A percentile compares a stretch with the other conserved stretches of the same genome.
Conservation (phyloP, 2,329 filamentous ascomycete species). For the Bertia moriformis region DNA sequence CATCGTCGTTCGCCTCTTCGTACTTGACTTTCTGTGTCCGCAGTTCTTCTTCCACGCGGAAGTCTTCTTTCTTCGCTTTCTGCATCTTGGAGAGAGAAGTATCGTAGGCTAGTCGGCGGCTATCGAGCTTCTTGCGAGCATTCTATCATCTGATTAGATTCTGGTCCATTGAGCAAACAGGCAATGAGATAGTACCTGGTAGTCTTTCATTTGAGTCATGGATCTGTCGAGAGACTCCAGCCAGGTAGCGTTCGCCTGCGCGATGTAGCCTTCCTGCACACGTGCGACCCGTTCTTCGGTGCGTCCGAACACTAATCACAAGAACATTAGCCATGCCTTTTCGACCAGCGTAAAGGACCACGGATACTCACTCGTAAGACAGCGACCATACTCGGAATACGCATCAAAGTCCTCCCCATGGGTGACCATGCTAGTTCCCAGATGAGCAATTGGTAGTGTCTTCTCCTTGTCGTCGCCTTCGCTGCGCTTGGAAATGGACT, state of each 20-base stretch:
- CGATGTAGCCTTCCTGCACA: slow-evolving; percentile 70
- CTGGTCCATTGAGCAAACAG: background rate
- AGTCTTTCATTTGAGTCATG: slow-evolving; percentile 91
- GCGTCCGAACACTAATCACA: slow-evolving; percentile 51
- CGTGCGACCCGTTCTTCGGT: slow-evolving; percentile 79
- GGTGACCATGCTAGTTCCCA: slow-evolving; percentile 72
- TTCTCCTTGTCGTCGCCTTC: slow-evolving; percentile 84
- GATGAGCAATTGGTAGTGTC: slow-evolving; percentile 60
- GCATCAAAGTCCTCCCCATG: slow-evolving; percentile 88
- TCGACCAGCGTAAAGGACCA: background rate
- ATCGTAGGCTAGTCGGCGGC: slow-evolving; percentile 76
- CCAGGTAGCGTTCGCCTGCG: slow-evolving; percentile 69
- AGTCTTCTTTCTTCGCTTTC: slow-evolving; percentile 87
- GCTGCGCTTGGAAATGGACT: slow-evolving; percentile 71
- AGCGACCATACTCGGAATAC: slow-evolving; percentile 82
- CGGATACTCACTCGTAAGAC: slow-evolving; percentile 48
- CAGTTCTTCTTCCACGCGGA: slow-evolving; percentile 81
- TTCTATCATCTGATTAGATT: slow-evolving; percentile 25
- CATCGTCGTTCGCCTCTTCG: slow-evolving; percentile 86
- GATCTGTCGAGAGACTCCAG: slow-evolving; percentile 82
- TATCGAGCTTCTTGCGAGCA: slow-evolving; percentile 87
- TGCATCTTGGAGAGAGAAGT: slow-evolving; percentile 79
- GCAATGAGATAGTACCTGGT: slow-evolving; percentile 17
- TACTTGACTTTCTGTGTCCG: slow-evolving; percentile 87
- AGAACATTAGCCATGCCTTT: background rate